These are phyloP conservation scores for Proliferodiscus dingleyae DNA, from an alignment of 2,329 filamentous ascomycete species.

Conservation along the genomic window DNA sequence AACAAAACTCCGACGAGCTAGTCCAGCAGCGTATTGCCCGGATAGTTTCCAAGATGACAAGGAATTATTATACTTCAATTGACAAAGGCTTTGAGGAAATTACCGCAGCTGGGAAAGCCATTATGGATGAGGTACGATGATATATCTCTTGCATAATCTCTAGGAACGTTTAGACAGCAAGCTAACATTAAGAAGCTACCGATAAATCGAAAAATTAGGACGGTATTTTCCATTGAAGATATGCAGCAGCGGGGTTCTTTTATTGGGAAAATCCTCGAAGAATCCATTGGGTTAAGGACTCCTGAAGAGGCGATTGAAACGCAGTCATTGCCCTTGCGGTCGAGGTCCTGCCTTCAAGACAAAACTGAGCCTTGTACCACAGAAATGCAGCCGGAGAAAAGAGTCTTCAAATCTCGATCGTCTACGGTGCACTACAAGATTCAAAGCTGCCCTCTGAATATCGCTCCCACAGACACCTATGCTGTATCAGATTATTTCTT, in stretches of 20 bases:
- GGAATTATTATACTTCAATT: constrained; percentile 12
- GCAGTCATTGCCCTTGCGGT: not conserved
- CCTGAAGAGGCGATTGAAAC: constrained; percentile 1
- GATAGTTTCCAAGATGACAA: constrained; percentile 21
- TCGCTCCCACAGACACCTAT: too few species aligned
- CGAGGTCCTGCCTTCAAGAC: not conserved
- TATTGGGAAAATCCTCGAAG: constrained; percentile 8
- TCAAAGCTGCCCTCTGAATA: too few species aligned
- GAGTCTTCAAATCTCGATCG: not conserved
- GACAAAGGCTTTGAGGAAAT: not conserved
- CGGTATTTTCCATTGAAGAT: constrained; percentile 1
- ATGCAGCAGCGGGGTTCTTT: not conserved
- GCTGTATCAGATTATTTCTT: too few species aligned
- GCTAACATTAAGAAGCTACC: not conserved
- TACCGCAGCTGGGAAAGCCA: not conserved
- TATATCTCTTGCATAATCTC: too few species aligned
- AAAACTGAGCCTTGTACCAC: too few species aligned
- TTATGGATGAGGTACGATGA: not conserved
- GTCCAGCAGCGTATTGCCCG: constrained; percentile 16
- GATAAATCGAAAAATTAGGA: not conserved
- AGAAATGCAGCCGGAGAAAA: too few species aligned
- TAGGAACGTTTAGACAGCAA: not conserved
- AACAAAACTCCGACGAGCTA: not conserved
- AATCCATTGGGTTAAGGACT: constrained; percentile 7
- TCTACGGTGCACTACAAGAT: too few species aligned